Base-by-base conservation (phyloP, 805 yeast species). In the Candida ficus region DNA sequence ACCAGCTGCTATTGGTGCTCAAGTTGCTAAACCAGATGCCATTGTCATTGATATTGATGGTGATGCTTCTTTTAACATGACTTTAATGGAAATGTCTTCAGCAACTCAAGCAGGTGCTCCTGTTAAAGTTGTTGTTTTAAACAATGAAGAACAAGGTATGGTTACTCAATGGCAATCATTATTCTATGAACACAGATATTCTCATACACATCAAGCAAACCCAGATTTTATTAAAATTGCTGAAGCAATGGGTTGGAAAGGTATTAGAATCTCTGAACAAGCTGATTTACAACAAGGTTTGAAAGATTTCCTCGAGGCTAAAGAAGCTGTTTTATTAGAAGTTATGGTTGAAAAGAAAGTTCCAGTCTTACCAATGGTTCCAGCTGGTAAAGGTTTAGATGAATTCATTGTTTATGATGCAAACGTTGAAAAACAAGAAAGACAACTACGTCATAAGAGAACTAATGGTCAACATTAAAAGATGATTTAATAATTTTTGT, bases 121-220 rank as follows among this genome's bases (percentile, higher is more conserved):
- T 43, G 83, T 93, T 49, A 93, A 93, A 72, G 76, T 87, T 45
- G 73, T 88, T 62, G 81, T 93, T 42, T 72, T 93, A 61, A 93
- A 93, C 68, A 93, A 93, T 65, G 98, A 91, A 70, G 99, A 93
- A 71, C 99, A 93, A 71, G 99, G 99, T 61, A 93, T 93, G 99
- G 99, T 93, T 42, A 91, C 98, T 12, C 99, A 93, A 67, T 93
- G 99, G 99, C 99, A 93, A 71, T 84, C 96, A 11, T 71, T 93
- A 47, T 93, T 93, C 73, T 93, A 93, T 68, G 95, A 91, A 64
- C 91, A 91, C 67, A 80, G 99, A 68, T 93, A 87, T 65, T 76
- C 97, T n/a, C 98, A 93, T 67, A 91, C 99, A 19, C 98, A 93
- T 68, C 99, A 93, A 70, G 61, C 75, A 44, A 93, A 93, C 66